Conservation (phyloP, 1,139 yeast genomes). For the Magnusiomyces sp. region DNA sequence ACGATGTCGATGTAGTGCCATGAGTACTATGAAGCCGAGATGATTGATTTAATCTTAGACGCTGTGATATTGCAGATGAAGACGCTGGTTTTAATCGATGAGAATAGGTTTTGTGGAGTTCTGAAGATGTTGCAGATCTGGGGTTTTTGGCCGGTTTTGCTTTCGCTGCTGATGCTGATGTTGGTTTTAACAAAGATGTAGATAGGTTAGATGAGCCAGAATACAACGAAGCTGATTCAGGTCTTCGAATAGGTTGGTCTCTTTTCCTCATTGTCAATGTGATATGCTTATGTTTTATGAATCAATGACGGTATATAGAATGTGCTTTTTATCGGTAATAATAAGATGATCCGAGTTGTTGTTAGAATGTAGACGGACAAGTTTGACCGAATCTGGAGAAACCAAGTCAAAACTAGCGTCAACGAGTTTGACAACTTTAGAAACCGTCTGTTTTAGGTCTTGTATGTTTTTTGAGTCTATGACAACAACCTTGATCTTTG, state of each 20-base stretch:
- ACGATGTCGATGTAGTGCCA: no score
- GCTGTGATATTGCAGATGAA: no score
- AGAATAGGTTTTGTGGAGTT: no score
- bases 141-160: background rate
- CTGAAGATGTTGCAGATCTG: background rate
- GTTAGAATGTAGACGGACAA: constrained; percentile 1
- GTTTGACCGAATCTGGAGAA: background rate
- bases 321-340: constrained; percentile 3
- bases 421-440: background rate
- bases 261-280: no score
- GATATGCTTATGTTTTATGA: background rate
- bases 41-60: no score
- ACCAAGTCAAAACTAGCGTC: background rate
- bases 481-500: background rate
- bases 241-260: no score
- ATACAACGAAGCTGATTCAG: background rate
- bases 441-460: background rate
- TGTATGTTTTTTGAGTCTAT: constrained; percentile 3
- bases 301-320: background rate
- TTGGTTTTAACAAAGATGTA: background rate
- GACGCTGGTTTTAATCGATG: no score
- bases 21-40: no score
- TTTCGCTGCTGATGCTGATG: constrained; percentile 1
- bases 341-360: background rate
- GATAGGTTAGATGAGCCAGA: background rate